Evolutionary conservation across 1,284 basidiomycete species (phyloP), one percentile per base, ranked within the genome.

Genomic region (Caloboletus inedulis): DNA sequence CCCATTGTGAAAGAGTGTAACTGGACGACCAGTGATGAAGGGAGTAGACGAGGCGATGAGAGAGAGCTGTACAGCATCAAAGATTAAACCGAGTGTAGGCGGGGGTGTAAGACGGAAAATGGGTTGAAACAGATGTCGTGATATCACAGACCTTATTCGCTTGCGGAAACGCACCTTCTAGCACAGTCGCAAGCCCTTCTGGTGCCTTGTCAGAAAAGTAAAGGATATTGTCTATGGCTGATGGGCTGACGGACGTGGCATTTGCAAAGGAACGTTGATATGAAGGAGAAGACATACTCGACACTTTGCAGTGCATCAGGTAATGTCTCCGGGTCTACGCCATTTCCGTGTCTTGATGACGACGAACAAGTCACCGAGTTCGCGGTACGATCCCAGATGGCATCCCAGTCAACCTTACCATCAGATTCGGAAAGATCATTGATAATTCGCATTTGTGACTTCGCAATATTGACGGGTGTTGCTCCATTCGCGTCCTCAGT

Each of bases 11-110:
- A 93, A 84, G 2, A 95, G 72, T 0, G 92, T 94, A 44, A 87
- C 82, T 2, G 88, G 87, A 19, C 87, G 75, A 10, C 89, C 90
- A 0, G 91, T 94, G 19, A 92, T 74, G 67, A 95, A 95, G 0
- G 92, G 91, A 0, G 93, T 95, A 0, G 88, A 86, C 0, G 90
- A 78, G 0, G 85, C 86, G 13, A 89, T 68, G 19, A 93, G 74
- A 14, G 90, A 90, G 34, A 90, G 69, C 84, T 91, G 60, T 13
- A 33, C 31, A 25, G 23, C 23, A 41, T 39, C 9, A 34, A 52
- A 33, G 53, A 35, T 59, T 52, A 49, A 13, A 41, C 1, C 27
- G 10, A 19, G 16, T 29, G 43, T 14, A 44, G 7, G 52, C 1
- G 29, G 34, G 7, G 21, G 2, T 18, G 29, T 43, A 16, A 53